Conservation (phyloP, 1,139 yeast species). For the Protomyces lactucae-debilis region DNA sequence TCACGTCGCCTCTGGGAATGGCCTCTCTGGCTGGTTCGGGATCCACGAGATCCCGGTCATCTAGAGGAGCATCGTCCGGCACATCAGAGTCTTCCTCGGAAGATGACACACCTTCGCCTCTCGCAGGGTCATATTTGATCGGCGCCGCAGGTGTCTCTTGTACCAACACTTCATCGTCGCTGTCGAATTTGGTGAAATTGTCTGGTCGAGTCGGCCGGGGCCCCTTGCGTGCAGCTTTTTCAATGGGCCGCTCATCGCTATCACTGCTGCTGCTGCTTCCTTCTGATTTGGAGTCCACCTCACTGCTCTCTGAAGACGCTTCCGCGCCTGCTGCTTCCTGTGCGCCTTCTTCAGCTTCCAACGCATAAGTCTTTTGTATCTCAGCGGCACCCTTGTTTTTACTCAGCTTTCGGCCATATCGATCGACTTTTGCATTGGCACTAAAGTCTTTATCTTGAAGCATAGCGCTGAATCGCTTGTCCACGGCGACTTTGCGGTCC, state of each 20-base stretch:
- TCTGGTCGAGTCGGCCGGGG: neutral
- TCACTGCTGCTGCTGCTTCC: slow-evolving; percentile 29
- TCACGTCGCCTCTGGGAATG: slow-evolving; percentile 83
- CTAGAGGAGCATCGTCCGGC: slow-evolving; percentile 43
- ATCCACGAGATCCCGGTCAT: slow-evolving; percentile 43
- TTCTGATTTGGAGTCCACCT: slow-evolving; percentile 36
- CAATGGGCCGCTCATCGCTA: neutral
- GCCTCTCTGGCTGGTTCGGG: slow-evolving; percentile 55
- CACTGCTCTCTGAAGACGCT: slow-evolving; percentile 36
- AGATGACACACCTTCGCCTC: slow-evolving; percentile 57
- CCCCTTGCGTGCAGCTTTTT: neutral
- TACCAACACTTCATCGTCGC: slow-evolving; percentile 33
- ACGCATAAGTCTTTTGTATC: slow-evolving; percentile 61
- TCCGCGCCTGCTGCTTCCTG: slow-evolving; percentile 33
- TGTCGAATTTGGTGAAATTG: slow-evolving; percentile 15
- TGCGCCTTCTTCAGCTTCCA: slow-evolving; percentile 41
- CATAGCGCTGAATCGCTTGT: slow-evolving; percentile 70
- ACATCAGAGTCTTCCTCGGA: slow-evolving; percentile 42
- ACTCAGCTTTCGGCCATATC: slow-evolving; percentile 72
- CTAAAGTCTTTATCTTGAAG: slow-evolving; percentile 59
- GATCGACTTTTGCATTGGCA: slow-evolving; percentile 64
- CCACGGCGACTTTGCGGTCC: slow-evolving; percentile 71
- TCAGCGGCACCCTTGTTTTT: slow-evolving; percentile 45
- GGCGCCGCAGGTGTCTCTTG: slow-evolving; percentile 35
- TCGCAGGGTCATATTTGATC: slow-evolving; percentile 54